phyloP scores from a whole-genome alignment of 1,284 basidiomycete genomes.

The Cutaneotrichosporon cavernicola region DNA sequence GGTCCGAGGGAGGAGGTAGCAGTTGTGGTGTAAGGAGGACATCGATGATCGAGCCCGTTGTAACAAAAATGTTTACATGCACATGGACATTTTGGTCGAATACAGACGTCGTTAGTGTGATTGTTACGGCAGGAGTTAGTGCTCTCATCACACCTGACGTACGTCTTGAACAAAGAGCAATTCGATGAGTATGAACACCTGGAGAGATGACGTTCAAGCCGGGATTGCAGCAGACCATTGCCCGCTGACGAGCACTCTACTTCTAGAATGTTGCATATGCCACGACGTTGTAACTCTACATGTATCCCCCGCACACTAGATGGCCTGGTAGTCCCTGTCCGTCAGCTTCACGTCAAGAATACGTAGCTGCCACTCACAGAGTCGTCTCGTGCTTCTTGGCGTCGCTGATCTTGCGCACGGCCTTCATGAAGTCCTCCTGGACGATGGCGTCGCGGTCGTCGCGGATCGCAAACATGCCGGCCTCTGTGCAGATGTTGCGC shows the following conservation, averaged over 20 bases:
- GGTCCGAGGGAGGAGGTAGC: background rate
- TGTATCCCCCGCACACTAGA: constrained; percentile 23
- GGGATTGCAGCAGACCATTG: background rate
- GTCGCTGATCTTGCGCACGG: constrained; percentile 93
- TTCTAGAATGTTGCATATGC: constrained; percentile 9
- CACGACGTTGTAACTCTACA: constrained; percentile 11
- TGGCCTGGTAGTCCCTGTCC: constrained; percentile 40
- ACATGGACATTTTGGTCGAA: no score
- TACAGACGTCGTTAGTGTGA: no score
- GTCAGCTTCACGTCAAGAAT: background rate
- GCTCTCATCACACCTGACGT: no score
- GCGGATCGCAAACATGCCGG: constrained; percentile 98
- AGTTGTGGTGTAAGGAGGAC: no score
- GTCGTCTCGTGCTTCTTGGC: constrained; percentile 87
- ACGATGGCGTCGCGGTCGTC: constrained; percentile 88
- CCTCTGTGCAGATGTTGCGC: constrained; percentile 95
- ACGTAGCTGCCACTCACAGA: constrained; percentile 12
- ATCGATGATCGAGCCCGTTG: no score
- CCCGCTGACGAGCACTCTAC: background rate
- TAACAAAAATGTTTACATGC: no score
- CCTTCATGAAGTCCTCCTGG: constrained; percentile 96
- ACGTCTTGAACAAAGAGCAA: no score
- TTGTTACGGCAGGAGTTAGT: no score
- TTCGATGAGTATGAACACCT: no score
- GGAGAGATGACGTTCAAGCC: no score